Evolutionary conservation across 345 rosid species (phyloP).

Genomic region (Eucalyptus pauciflora): DNA sequence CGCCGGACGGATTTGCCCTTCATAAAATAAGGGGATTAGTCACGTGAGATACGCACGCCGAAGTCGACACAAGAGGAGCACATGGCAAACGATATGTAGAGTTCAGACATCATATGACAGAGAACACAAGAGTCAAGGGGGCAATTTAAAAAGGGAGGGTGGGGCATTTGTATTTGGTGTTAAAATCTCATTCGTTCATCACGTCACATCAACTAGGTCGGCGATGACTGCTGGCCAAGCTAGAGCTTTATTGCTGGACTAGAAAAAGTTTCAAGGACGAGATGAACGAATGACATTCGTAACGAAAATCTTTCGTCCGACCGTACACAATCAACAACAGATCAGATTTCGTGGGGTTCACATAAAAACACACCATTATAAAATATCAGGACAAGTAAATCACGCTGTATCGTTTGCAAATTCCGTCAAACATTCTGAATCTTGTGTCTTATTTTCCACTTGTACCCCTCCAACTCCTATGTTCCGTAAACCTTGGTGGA

Average conservation of each 20-base stretch:
- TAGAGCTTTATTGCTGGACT: not conserved
- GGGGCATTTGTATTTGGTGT: not conserved
- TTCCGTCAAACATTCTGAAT: not conserved
- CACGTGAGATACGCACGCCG: not conserved
- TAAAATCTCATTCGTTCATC: not conserved
- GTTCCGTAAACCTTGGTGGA: not conserved
- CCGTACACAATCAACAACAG: not conserved
- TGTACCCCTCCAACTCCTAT: not conserved
- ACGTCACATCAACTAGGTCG: not conserved
- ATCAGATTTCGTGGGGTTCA: not conserved
- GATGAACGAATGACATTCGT: not conserved
- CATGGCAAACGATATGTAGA: not conserved
- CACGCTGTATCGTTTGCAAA: not conserved
- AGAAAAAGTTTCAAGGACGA: not conserved
- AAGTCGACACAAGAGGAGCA: not conserved
- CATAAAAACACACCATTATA: not conserved
- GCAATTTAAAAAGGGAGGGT: no score
- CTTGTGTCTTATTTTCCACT: not conserved
- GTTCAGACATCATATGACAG: not conserved
- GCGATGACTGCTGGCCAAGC: not conserved
- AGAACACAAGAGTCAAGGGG: not conserved
- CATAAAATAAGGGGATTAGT: not conserved
- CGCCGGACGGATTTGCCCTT: not conserved
- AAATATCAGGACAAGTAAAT: not conserved
- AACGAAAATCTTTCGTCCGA: not conserved